Evolutionary conservation across 1,139 yeast species (phyloP).

Genomic region (Kluyveromyces sp.): DNA sequence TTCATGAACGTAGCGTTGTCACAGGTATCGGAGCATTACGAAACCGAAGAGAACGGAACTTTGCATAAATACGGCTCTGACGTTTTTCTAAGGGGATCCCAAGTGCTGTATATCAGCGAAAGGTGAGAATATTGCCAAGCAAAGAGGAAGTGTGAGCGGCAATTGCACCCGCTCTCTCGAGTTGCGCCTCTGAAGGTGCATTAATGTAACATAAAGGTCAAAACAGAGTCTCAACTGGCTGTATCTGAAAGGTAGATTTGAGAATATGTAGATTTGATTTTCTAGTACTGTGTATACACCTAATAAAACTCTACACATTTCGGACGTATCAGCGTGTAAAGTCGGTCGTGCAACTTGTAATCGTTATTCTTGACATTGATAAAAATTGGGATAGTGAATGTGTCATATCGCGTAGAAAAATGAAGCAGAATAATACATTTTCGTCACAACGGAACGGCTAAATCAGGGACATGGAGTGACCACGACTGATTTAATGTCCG

Average conservation of each 20-base stretch:
- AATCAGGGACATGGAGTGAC: too few species aligned
- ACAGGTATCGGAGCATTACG: constrained; percentile 54
- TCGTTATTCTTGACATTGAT: neutral
- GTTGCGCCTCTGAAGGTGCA: too few species aligned
- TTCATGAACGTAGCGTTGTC: constrained; percentile 92
- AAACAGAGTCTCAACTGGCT: too few species aligned
- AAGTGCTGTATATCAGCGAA: constrained; percentile 54
- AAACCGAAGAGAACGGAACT: constrained; percentile 43
- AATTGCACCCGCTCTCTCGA: too few species aligned
- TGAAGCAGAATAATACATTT: neutral
- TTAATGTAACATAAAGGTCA: too few species aligned
- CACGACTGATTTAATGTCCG: too few species aligned
- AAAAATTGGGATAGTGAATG: neutral
- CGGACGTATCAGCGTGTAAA: neutral
- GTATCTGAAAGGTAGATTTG: neutral
- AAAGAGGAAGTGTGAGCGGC: too few species aligned
- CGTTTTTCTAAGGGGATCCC: constrained; percentile 90
- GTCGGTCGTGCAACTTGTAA: neutral
- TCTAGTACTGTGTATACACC: neutral
- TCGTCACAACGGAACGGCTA: too few species aligned
- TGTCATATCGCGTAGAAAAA: neutral
- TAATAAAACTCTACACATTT: neutral
- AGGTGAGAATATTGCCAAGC: too few species aligned
- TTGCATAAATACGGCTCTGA: constrained; percentile 66
- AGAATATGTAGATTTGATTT: too few species aligned